These are phyloP conservation scores for Trichosanthes cucumerina DNA, from an alignment of 306 rosid species.

Conservation along the genomic window DNA sequence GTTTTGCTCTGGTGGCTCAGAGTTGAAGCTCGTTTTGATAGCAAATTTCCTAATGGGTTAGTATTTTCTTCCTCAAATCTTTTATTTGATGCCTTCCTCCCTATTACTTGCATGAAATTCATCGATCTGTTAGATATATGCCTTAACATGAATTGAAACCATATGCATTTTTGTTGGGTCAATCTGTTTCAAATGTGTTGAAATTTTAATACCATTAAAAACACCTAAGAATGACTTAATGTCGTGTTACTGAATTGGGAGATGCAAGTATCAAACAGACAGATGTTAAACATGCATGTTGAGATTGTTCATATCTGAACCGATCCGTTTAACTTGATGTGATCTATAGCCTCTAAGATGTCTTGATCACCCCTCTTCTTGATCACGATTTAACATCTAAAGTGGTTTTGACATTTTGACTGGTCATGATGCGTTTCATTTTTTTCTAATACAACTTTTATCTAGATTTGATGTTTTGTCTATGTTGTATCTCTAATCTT, in stretches of 20 bases:
- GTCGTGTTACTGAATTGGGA: not conserved
- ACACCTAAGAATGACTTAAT: not conserved
- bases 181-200: not conserved
- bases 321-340: not conserved
- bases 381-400: not conserved
- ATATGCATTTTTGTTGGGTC: not conserved
- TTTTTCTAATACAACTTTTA: not conserved
- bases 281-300: not conserved
- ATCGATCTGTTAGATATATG: not conserved
- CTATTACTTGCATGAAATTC: not conserved
- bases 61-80: constrained; percentile 16
- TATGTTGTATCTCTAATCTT: not conserved
- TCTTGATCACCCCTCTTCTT: not conserved
- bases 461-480: not conserved
- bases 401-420: not conserved
- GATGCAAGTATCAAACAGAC: not conserved
- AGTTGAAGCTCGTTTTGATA: constrained; percentile 96
- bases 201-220: not conserved
- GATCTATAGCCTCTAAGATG: not conserved
- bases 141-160: not conserved
- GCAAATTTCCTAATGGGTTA: constrained; percentile 91
- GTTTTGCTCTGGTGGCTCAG: constrained; percentile 95
- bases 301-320: not conserved
- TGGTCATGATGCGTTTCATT: not conserved
- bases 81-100: not conserved